Evolutionary conservation across 1,284 basidiomycete species (phyloP), one percentile per base, ranked within the genome.

Genomic region (Agroathelia rolfsii): DNA sequence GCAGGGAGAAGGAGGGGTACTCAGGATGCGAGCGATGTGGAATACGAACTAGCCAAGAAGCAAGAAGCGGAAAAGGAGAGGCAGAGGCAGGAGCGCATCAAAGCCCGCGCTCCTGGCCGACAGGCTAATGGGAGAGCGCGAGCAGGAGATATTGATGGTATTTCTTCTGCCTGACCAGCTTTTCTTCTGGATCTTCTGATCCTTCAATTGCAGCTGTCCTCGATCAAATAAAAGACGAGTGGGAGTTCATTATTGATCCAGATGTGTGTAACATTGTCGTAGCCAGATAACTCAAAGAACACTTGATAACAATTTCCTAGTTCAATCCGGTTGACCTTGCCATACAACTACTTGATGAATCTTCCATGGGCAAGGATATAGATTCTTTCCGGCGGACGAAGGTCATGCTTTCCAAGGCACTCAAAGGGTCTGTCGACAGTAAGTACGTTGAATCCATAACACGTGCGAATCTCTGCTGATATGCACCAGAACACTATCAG

Each of bases 241-340:
- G 90, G 89, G 84, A 86, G 40, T 81, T 87, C 47, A 76, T 93
- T 28, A 75, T 85, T 38, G 76, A 89, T 42, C 73, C 80, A 28
- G 84, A 92, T 53, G 86, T 88, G 54, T 61, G 76, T 49, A 38
- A 19, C 18, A 34, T 42, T 36, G 37, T 38, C 33, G 26, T 35
- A 12, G 25, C 17, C 8, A 12, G 31, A 18, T 29, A 30, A 27
- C 5, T 20, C 13, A 27, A 26, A 10, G 7, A 7, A 12, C 6
- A 20, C 12, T 20, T 17, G 19, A 14, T 7, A 6, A 30, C 19
- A 16, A 16, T 31, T 32, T 40, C 38, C 18, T 45, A 90, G 84
- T 96, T 95, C 59, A 93, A 93, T 49, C 80, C 83, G 17, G 88
- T 94, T 18, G 84, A 93, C 44, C 69, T 95, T 24, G 89, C 90